Percentiles rank a stretch among this genome's conserved stretches.
phyloP scores from a whole-genome alignment of 2,329 filamentous ascomycete species.

The Penicillium sp. region DNA sequence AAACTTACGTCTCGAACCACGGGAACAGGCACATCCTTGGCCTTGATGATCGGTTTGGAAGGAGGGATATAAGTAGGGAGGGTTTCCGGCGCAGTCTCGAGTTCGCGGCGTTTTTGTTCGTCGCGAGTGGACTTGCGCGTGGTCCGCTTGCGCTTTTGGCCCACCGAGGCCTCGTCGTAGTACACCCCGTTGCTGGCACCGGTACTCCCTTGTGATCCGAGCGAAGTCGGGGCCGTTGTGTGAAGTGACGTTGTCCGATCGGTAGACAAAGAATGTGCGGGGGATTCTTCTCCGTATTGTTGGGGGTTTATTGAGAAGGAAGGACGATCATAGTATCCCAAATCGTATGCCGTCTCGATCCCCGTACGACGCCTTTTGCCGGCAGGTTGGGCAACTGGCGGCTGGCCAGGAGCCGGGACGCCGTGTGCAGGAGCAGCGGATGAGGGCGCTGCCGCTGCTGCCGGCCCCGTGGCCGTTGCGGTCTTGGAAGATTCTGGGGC shows the following conservation, averaged over 20 bases:
- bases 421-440: conserved; percentile 16
- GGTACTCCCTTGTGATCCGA: conserved; percentile 58
- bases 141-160: conserved; percentile 81
- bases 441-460: neutral
- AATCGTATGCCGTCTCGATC: conserved; percentile 57
- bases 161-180: conserved; percentile 62
- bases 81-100: conserved; percentile 63
- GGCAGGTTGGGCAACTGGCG: conserved; percentile 39
- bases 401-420: conserved; percentile 21
- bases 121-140: conserved; percentile 75
- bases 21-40: conserved; percentile 65
- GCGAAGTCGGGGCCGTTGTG: conserved; percentile 83
- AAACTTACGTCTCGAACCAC: conserved; percentile 53
- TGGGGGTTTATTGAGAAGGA: conserved; percentile 70
- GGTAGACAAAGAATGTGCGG: conserved; percentile 69
- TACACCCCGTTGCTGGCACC: conserved; percentile 51
- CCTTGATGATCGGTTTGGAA: conserved; percentile 82
- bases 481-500: conserved; percentile 34
- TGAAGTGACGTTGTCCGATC: conserved; percentile 78
- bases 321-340: conserved; percentile 64
- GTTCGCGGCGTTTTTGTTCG: conserved; percentile 71
- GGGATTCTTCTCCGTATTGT: conserved; percentile 59
- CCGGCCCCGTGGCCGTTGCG: neutral
- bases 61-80: conserved; percentile 79
- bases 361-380: conserved; percentile 69